Percentiles rank a stretch among this genome's conserved stretches.
Conservation (phyloP, 345 rosid species). For the Aethionema arabicum region DNA sequence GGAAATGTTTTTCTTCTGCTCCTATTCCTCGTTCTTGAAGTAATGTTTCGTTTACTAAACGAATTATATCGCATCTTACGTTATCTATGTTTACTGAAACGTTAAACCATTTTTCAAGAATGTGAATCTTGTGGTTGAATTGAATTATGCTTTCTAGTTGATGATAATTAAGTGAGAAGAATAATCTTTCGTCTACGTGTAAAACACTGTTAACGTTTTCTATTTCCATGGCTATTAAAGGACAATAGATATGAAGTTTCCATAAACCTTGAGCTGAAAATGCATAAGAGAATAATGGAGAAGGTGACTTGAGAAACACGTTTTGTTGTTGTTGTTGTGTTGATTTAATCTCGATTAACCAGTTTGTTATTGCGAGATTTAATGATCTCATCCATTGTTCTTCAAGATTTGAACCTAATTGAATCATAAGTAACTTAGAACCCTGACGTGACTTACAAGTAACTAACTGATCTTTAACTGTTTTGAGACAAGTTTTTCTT, state of each 20-base stretch:
- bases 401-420: slow-evolving; percentile 72
- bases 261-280: slow-evolving; percentile 63
- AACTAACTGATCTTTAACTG: slow-evolving; percentile 53
- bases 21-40: slow-evolving; percentile 69
- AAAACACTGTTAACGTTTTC: slow-evolving; percentile 49
- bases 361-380: slow-evolving; percentile 79
- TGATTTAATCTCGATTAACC: slow-evolving; percentile 60
- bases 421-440: slow-evolving; percentile 61
- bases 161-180: slow-evolving; percentile 77
- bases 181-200: slow-evolving; percentile 58
- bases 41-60: slow-evolving; percentile 55
- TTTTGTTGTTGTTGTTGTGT: slow-evolving; percentile 30
- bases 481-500: slow-evolving; percentile 50
- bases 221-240: slow-evolving; percentile 72
- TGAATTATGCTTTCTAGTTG: slow-evolving; percentile 90
- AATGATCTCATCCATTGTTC: slow-evolving; percentile 87
- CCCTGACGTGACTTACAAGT: slow-evolving; percentile 47
- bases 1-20: slow-evolving; percentile 72
- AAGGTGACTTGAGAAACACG: slow-evolving; percentile 50
- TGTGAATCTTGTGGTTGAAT: slow-evolving; percentile 53
- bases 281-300: slow-evolving; percentile 73
- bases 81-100: slow-evolving; percentile 68
- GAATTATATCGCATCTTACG: slow-evolving; percentile 67
- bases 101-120: slow-evolving; percentile 59
- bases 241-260: slow-evolving; percentile 86